These are phyloP conservation scores for Brassica cretica DNA, from an alignment of 345 rosid genomes.

Conservation along the genomic window DNA sequence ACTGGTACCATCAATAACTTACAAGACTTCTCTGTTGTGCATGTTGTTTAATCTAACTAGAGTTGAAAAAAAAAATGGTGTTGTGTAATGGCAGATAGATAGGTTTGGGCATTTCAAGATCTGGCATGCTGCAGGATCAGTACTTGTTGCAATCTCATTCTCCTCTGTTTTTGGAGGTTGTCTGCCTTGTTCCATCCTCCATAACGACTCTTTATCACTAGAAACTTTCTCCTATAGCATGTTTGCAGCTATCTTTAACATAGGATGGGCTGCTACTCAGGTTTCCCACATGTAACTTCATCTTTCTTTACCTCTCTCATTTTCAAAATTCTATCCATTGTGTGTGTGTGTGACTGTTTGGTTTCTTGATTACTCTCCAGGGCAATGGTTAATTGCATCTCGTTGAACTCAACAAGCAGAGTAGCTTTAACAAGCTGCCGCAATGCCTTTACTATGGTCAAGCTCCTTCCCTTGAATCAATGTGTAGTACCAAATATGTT, in stretches of 20 bases:
- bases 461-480: conserved; percentile 26
- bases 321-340: background rate
- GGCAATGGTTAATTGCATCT: conserved; percentile 94
- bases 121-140: conserved; percentile 94
- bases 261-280: conserved; percentile 98
- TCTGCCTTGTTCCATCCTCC: conserved; percentile 67
- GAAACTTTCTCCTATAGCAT: conserved; percentile 77
- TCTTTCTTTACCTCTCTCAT: background rate
- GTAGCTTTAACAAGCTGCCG: conserved; percentile 87
- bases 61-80: background rate
- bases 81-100: conserved; percentile 63
- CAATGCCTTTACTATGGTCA: conserved; percentile 93
- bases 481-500: background rate
- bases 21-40: background rate
- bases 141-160: conserved; percentile 85
- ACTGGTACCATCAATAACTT: conserved; percentile 50
- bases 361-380: conserved; percentile 39
- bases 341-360: conserved; percentile 3
- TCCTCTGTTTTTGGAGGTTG: conserved; percentile 97
- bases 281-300: conserved; percentile 88
- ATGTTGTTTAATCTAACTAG: background rate
- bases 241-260: conserved; percentile 88
- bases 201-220: conserved; percentile 44
- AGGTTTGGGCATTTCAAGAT: conserved; percentile 96
- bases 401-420: conserved; percentile 83